Percentiles rank a stretch among this genome's conserved stretches.
Conservation (phyloP, 331 rosid genomes). For the Quercus tomentella region DNA sequence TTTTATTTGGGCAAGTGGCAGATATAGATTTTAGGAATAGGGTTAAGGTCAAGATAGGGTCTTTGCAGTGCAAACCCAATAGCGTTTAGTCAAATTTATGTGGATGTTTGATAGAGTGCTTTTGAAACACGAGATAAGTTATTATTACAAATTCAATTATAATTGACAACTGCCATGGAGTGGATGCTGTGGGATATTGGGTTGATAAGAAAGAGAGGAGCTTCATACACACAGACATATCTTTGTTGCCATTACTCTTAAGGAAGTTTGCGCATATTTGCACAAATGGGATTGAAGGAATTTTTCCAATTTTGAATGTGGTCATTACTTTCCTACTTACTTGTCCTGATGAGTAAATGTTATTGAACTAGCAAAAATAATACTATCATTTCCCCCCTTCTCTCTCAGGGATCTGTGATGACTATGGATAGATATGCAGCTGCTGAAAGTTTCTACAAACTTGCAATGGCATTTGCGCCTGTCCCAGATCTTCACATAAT, state of each 20-base stretch:
- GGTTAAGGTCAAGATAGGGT: background rate
- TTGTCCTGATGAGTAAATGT: background rate
- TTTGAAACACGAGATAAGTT: background rate
- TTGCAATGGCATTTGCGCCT: slow-evolving; percentile 97
- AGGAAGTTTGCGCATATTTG: background rate
- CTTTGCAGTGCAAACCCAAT: background rate
- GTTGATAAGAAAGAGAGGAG: background rate
- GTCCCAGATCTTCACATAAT: slow-evolving; percentile 99
- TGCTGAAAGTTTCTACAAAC: slow-evolving; percentile 89
- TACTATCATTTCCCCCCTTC: background rate
- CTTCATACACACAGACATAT: background rate
- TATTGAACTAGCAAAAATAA: background rate
- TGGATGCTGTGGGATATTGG: background rate
- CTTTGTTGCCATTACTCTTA: background rate
- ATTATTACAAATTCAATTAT: background rate
- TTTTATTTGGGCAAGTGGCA: background rate
- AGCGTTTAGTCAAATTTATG: background rate
- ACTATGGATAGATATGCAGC: slow-evolving; percentile 95
- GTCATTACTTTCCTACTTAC: background rate
- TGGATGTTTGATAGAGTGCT: background rate
- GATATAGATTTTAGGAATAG: background rate
- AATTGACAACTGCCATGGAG: background rate
- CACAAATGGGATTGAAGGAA: background rate
- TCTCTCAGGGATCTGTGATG: slow-evolving; percentile 75
- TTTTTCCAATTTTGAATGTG: background rate